Conservation (phyloP, 495 filamentous ascomycete genomes). For the Xylaria nigripes region DNA sequence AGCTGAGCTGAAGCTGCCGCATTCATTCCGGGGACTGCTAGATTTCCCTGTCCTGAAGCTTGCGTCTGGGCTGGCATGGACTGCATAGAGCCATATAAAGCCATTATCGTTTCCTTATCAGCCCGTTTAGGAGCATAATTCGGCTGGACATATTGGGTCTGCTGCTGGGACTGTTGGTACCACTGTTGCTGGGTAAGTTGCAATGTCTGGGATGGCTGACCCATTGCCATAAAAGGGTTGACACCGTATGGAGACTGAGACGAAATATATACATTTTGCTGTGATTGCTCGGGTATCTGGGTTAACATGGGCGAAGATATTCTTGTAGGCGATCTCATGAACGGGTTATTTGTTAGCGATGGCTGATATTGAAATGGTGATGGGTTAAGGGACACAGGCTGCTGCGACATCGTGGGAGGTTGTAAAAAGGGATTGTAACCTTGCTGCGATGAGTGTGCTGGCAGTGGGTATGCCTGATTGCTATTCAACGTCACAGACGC, state of each 20-base stretch:
- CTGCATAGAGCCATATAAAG: slow-evolving; percentile 77
- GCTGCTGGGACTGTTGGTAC: slow-evolving; percentile 32
- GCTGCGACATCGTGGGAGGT: slow-evolving; percentile 22
- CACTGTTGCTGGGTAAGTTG: slow-evolving; percentile 28
- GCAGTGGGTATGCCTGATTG: slow-evolving; percentile 41
- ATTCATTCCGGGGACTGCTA: slow-evolving; percentile 12
- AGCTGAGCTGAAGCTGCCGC: slow-evolving; percentile 13
- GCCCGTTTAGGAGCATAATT: slow-evolving; percentile 28
- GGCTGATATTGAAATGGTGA: slow-evolving; percentile 21
- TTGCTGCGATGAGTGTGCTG: slow-evolving; percentile 27
- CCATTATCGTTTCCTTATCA: slow-evolving; percentile 80
- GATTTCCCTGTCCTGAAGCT: slow-evolving; percentile 11
- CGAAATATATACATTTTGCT: slow-evolving; percentile 40
- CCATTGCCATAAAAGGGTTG: slow-evolving; percentile 48
- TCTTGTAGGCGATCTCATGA: slow-evolving; percentile 38
- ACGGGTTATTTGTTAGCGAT: slow-evolving; percentile 34
- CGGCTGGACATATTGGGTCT: slow-evolving; percentile 22
- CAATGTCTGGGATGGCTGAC: slow-evolving; percentile 28
- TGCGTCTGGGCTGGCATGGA: slow-evolving; percentile 45
- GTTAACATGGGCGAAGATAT: slow-evolving; percentile 37
- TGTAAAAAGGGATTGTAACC: slow-evolving; percentile 64
- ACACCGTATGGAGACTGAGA: slow-evolving; percentile 30
- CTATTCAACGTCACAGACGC: slow-evolving; percentile 35
- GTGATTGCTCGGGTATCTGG: slow-evolving; percentile 45
- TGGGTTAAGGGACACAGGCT: slow-evolving; percentile 34